phyloP scores from a whole-genome alignment of 78 protist species.

The Monosiga brevicollis region DNA sequence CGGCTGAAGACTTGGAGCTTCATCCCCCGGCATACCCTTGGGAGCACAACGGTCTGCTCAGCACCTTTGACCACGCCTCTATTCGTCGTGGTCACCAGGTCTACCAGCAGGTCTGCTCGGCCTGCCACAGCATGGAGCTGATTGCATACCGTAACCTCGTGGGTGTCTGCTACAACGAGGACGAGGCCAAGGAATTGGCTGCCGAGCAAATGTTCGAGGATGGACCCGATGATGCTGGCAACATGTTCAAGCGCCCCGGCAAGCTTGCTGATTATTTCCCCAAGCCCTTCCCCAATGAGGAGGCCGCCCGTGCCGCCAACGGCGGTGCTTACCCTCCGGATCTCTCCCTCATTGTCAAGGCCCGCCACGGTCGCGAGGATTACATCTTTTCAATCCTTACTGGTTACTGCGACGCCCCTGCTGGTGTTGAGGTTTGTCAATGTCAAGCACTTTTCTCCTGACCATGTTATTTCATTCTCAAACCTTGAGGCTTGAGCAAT shows the following conservation, averaged over 20 bases:
- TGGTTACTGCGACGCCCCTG: constrained; percentile 72
- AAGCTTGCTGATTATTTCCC: constrained; percentile 73
- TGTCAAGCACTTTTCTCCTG: too few species aligned
- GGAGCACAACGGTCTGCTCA: constrained; percentile 23
- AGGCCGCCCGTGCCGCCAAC: constrained; percentile 72
- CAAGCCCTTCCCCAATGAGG: constrained; percentile 74
- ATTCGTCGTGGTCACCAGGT: constrained; percentile 81
- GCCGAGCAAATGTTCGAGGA: constrained; percentile 31
- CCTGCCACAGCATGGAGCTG: constrained; percentile 69
- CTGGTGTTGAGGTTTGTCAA: constrained; percentile 48
- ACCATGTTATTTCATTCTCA: too few species aligned
- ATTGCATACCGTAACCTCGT: constrained; percentile 71
- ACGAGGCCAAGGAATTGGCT: constrained; percentile 57
- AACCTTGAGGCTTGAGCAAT: too few species aligned
- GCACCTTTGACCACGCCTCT: constrained; percentile 39
- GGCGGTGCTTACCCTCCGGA: constrained; percentile 85
- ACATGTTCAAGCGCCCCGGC: constrained; percentile 74
- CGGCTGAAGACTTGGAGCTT: constrained; percentile 15
- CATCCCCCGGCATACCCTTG: constrained; percentile 53
- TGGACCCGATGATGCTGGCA: constrained; percentile 58
- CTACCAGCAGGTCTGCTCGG: constrained; percentile 72
- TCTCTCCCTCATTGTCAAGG: constrained; percentile 69
- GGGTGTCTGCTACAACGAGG: constrained; percentile 50
- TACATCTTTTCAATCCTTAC: constrained; percentile 78
- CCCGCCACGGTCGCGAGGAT: constrained; percentile 63